Evolutionary conservation across 495 filamentous ascomycete species (phyloP).

Genomic region (Trichoderma virens): DNA sequence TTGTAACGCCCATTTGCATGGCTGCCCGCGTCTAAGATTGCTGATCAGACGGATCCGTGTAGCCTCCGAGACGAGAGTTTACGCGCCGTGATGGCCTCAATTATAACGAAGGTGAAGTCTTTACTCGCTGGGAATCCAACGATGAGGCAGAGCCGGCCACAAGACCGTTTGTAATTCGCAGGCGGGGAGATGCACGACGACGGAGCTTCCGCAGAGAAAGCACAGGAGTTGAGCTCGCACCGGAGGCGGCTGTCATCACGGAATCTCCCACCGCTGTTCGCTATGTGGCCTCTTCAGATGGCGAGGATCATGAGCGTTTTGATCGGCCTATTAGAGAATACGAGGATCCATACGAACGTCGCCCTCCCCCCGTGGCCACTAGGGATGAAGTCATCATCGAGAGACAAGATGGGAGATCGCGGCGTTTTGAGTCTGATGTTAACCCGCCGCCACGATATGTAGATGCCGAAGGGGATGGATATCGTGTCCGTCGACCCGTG

Average conservation of each 20-base stretch:
- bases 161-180: not conserved
- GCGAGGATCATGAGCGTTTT: not conserved
- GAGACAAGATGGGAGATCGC: too few relatives aligned
- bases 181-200: not conserved
- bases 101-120: not conserved
- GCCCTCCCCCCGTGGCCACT: not conserved
- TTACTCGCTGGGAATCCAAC: not conserved
- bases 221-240: not conserved
- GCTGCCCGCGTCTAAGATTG: not conserved
- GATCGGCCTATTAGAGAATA: not conserved
- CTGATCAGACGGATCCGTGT: not conserved
- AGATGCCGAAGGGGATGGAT: not conserved
- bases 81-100: not conserved
- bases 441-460: not conserved
- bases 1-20: not conserved
- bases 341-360: not conserved
- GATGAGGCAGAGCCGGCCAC: not conserved
- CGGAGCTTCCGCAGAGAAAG: not conserved
- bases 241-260: not conserved
- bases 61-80: not conserved
- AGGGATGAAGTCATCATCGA: not conserved
- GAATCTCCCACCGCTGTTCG: not conserved
- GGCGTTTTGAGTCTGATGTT: too few relatives aligned
- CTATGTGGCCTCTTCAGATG: not conserved
- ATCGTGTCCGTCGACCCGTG: not conserved